Evolutionary conservation across 345 rosid species (phyloP).

Genomic region (Citrus trifoliata): DNA sequence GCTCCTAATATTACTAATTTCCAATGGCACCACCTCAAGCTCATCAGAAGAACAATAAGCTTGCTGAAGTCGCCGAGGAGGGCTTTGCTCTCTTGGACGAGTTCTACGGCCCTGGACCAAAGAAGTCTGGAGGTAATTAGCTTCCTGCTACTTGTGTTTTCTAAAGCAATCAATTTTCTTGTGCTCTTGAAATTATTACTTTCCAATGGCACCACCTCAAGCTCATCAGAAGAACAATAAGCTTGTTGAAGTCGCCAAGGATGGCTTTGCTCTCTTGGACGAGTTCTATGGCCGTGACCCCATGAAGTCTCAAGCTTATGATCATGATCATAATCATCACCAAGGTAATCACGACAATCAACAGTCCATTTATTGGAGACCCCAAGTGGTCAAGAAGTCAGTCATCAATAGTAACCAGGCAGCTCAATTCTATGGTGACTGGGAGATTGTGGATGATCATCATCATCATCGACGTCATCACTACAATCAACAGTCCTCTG

Average conservation of each 20-base stretch:
- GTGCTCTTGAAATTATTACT: background rate
- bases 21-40: background rate
- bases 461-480: too few relatives aligned
- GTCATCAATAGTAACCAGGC: too few relatives aligned
- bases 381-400: too few relatives aligned
- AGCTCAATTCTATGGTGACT: too few relatives aligned
- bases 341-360: too few relatives aligned
- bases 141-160: background rate
- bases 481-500: too few relatives aligned
- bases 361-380: too few relatives aligned
- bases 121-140: background rate
- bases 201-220: background rate
- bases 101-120: background rate
- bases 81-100: background rate
- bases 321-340: too few relatives aligned
- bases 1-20: background rate
- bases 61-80: background rate
- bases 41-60: background rate
- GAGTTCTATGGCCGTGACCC: background rate
- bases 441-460: too few relatives aligned
- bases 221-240: background rate
- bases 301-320: background rate
- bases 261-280: background rate
- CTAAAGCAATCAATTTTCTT: background rate
- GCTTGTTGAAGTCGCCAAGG: background rate